Evolutionary conservation across 2,329 filamentous ascomycete species (phyloP), one percentile per base, ranked within the genome.

Genomic region (Colletotrichum theobromicola): DNA sequence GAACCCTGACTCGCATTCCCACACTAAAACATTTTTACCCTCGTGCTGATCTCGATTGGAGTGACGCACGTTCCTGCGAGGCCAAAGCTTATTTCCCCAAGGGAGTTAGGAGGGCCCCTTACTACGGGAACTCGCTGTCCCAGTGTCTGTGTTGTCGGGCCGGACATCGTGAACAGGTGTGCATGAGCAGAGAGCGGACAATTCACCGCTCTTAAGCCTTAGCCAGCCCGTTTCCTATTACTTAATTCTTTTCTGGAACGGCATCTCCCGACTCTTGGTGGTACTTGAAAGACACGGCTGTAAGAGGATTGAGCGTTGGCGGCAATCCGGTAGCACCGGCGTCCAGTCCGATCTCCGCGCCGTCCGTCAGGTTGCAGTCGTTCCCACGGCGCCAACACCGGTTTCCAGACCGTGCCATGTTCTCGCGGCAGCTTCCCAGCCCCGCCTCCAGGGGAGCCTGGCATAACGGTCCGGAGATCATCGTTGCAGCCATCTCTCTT

Each of bases 1-100:
- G 37, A 70, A 34, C 60, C 24, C 67, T 74, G 67, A 74, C 60
- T 74, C 53, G 53, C 24, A 61, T 34, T 24, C 35, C n/a, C 6
- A 30, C 53, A 37, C 60, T 16, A 24, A 61, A 61, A 70, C 42
- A 37, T 21, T 70, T 62, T 21, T 34, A 30, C 37, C 62, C 69
- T 67, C 53, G 62, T 68, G 70, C 42, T 60, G 46, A 74, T 70
- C 67, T 70, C 12, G 71, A 61, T 61, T 34, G 67, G 6, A 61
- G 50, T 66, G 71, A 74, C 71, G 67, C 71, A 74, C 37, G 53
- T 66, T 70, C 53, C 67, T 74, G 71, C 61, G 16, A 32, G 60
- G 6, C 18, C 10, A 46, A 42, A 71, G 71, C 61, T 70, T 65
- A 26, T n/a, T 66, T n/a, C 18, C 24, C 21, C 6, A 28, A 21